Conservation (phyloP, 2,329 filamentous ascomycete genomes). For the Fusarium aywerte region DNA sequence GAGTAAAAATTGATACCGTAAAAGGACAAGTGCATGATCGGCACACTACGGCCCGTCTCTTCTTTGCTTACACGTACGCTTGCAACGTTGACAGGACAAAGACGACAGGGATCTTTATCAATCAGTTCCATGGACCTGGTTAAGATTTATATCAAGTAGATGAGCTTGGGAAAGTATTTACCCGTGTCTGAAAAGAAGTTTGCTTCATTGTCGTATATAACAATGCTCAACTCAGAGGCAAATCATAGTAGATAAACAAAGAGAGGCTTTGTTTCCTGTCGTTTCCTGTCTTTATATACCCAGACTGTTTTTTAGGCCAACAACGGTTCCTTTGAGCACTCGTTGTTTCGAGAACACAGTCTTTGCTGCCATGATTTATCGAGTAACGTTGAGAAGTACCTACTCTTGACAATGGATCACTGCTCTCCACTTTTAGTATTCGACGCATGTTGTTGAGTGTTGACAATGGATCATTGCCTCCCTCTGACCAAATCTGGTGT, state of each 20-base stretch:
- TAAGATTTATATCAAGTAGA: neutral
- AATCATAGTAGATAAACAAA: neutral
- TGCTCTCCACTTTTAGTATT: neutral
- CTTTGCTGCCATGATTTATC: neutral
- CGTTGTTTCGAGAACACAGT: neutral
- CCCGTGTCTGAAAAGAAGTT: neutral
- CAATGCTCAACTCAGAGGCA: neutral
- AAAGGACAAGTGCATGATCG: conserved; percentile 25
- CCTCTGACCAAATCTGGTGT: too few species aligned
- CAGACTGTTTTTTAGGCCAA: neutral
- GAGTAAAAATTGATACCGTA: neutral
- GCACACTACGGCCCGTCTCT: conserved; percentile 17
- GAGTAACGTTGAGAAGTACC: neutral
- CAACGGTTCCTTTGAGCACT: neutral
- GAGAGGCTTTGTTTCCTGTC: neutral
- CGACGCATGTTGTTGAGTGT: neutral
- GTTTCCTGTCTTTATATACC: neutral
- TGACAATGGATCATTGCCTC: neutral
- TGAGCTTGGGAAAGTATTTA: neutral
- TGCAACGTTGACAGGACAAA: conserved; percentile 15
- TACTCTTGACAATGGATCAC: neutral
- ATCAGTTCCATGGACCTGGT: conserved; percentile 12
- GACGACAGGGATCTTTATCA: conserved; percentile 33
- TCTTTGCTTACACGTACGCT: conserved; percentile 4
- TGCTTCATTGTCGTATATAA: neutral